Evolutionary conservation across 129 eudicot genomes (phyloP).

Genomic region (Mikania micrantha): DNA sequence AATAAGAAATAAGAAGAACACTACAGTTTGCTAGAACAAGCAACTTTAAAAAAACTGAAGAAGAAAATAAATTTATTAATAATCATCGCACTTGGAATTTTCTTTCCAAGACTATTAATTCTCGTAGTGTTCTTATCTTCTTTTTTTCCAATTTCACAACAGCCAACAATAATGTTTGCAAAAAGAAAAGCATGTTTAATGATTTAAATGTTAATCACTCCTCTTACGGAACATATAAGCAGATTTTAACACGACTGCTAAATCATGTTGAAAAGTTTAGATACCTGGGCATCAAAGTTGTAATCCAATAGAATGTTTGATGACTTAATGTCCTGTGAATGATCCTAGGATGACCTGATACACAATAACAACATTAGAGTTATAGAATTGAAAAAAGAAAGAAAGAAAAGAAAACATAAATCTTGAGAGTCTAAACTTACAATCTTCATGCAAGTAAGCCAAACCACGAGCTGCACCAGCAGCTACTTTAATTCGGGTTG

Average conservation of each 20-base stretch:
- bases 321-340: constrained; percentile 71
- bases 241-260: neutral
- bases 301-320: constrained; percentile 61
- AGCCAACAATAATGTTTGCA: neutral
- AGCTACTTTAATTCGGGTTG: constrained; percentile 73
- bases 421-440: constrained; percentile 27
- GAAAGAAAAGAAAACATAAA: no score
- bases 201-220: neutral
- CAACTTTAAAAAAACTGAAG: neutral
- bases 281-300: constrained; percentile 64
- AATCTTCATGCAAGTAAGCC: constrained; percentile 93
- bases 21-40: neutral
- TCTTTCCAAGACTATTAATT: neutral
- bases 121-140: neutral
- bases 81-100: neutral
- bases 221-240: neutral
- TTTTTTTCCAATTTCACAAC: neutral
- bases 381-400: neutral
- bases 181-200: neutral
- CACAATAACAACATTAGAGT: constrained; percentile 5
- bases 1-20: neutral
- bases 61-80: neutral
- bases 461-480: constrained; percentile 98
- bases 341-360: constrained; percentile 69
- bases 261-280: neutral